These are phyloP conservation scores for Exserohilum turcica DNA, from an alignment of 2,329 filamentous ascomycete genomes.

Conservation along the genomic window DNA sequence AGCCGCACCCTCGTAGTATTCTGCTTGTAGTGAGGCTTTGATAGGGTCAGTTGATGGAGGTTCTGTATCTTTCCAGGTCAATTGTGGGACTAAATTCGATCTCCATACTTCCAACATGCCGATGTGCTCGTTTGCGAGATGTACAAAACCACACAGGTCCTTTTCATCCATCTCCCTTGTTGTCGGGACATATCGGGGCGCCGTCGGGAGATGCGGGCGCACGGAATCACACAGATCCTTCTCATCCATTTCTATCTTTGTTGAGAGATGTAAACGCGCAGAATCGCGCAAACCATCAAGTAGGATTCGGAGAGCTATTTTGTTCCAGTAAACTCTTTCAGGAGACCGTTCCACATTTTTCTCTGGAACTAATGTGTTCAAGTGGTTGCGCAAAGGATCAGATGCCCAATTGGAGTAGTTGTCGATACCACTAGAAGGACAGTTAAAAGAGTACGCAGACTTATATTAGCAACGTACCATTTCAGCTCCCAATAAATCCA, in stretches of 20 bases:
- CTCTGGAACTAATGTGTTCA: neutral
- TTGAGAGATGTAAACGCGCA: neutral
- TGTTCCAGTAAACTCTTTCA: neutral
- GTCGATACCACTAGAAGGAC: neutral
- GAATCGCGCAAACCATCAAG: neutral
- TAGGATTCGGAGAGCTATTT: neutral
- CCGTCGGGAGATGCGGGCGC: neutral
- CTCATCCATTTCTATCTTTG: neutral
- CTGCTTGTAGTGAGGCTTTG: conserved; percentile 2
- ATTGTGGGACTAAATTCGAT: neutral
- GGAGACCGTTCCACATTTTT: neutral
- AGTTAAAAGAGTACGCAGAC: neutral
- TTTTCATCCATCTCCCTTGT: neutral
- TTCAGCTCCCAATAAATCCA: neutral
- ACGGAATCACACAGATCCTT: neutral
- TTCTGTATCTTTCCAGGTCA: conserved; percentile 1
- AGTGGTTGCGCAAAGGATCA: too few relatives aligned
- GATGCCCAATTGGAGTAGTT: neutral
- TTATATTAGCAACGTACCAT: neutral
- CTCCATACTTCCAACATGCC: neutral
- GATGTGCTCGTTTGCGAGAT: neutral
- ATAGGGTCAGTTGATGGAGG: conserved; percentile 1
- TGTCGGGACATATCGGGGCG: too few relatives aligned
- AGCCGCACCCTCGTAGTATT: neutral
- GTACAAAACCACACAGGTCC: neutral